These are phyloP conservation scores for Umbelopsis isabellina DNA, from an alignment of 192 early-diverging fungal species.

Conservation along the genomic window DNA sequence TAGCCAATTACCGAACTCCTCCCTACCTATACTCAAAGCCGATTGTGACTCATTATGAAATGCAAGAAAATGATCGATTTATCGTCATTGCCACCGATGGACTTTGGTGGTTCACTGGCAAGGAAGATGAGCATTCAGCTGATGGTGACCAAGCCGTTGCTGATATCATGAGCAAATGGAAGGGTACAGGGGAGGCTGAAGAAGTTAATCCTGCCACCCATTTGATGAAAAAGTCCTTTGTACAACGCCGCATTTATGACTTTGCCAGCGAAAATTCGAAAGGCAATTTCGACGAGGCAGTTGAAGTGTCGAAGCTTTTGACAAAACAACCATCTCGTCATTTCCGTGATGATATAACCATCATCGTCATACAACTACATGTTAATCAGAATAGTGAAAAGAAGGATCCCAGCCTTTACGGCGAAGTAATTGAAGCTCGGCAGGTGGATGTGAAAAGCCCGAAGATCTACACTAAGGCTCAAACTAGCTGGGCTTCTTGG, in stretches of 20 bases:
- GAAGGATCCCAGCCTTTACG: not conserved
- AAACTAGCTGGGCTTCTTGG: not conserved
- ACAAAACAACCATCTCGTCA: conserved; percentile 48
- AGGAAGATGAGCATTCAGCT: conserved; percentile 57
- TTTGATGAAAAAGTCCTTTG: conserved; percentile 25
- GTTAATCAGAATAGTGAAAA: not conserved
- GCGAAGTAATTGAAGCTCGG: not conserved
- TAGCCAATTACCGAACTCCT: conserved; percentile 57
- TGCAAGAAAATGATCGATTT: conserved; percentile 66
- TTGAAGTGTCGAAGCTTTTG: conserved; percentile 39
- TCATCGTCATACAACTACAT: conserved; percentile 54
- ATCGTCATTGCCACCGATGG: conserved; percentile 85
- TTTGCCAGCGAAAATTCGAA: conserved; percentile 28
- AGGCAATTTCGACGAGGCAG: conserved; percentile 3
- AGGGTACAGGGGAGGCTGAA: not conserved
- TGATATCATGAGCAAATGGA: conserved; percentile 25
- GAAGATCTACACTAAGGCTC: not conserved
- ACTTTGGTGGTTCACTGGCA: conserved; percentile 76
- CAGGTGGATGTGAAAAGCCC: not conserved
- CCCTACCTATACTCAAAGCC: conserved; percentile 82
- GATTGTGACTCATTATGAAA: conserved; percentile 61
- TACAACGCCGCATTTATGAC: conserved; percentile 20
- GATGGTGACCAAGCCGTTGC: conserved; percentile 64
- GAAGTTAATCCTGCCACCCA: conserved; percentile 35
- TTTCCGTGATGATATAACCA: conserved; percentile 86